Conservation (phyloP, 441 rosid genomes). For the Melianthus villosus region DNA sequence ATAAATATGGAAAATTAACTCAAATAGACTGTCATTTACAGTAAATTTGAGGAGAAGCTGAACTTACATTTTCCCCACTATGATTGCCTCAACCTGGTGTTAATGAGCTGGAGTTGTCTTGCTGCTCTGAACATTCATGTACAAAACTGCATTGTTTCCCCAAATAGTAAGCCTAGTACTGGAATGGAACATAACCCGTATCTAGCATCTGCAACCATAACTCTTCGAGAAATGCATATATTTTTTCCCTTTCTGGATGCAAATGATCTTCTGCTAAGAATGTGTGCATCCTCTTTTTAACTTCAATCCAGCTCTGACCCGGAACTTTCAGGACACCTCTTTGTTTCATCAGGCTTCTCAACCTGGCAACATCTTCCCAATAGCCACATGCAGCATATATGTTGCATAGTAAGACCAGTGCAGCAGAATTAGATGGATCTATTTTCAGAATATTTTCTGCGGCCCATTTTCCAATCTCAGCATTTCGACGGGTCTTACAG, state of each 20-base stretch:
- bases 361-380: slow-evolving; percentile 29
- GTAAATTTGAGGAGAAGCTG: no score
- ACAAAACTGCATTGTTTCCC: neutral
- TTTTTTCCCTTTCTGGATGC: slow-evolving; percentile 34
- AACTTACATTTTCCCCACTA: no score
- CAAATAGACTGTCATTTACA: no score
- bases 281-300: slow-evolving; percentile 20
- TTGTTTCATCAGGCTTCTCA: slow-evolving; percentile 34
- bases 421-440: slow-evolving; percentile 35
- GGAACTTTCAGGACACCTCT: slow-evolving; percentile 29
- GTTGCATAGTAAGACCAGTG: slow-evolving; percentile 30
- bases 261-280: slow-evolving; percentile 34
- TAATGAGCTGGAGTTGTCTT: no score
- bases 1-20: no score
- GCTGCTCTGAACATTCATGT: no score
- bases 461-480: slow-evolving; percentile 28
- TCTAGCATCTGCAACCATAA: slow-evolving; percentile 29
- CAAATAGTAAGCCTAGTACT: neutral
- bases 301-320: slow-evolving; percentile 49
- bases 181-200: slow-evolving; percentile 13
- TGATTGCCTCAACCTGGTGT: no score
- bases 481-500: slow-evolving; percentile 28
- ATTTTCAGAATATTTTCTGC: slow-evolving; percentile 33
- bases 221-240: slow-evolving; percentile 24
- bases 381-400: slow-evolving; percentile 29